Evolutionary conservation across 352 stramenopile genomes (phyloP), one percentile per base, ranked within the genome.

Genomic region (Thraustochytrium striatum): DNA sequence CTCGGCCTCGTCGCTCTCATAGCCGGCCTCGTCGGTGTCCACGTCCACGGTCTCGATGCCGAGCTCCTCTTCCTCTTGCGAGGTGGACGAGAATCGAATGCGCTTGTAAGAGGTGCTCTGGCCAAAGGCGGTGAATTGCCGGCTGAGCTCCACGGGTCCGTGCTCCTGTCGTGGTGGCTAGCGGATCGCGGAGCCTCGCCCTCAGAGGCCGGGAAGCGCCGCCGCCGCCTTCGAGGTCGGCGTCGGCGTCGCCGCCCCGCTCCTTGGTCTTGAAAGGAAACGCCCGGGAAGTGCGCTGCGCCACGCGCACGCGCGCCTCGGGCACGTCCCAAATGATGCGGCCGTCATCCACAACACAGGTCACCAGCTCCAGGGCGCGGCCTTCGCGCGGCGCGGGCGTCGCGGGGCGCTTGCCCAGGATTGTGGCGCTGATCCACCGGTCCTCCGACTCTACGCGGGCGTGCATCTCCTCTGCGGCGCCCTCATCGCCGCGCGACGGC

Each of bases 231-330:
- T n/a, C n/a, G n/a, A n/a, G n/a, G n/a, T n/a, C n/a, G n/a, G n/a
- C n/a, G n/a, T n/a, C n/a, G 25, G 47, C 25, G 47, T 55, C 41
- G 44, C 36, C 44, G 30, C 52, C 30, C 8, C 65, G 65, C 65
- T 75, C 65, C 50, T 75, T 75, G 44, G 30, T 75, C 41, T 75
- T 75, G 65, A 75, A 75, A 7, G 65, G 65, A 9, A 75, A 75
- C 7, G 50, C 65, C n/a, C 65, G 44, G 11, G 65, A 68, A 30
- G 65, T 75, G 9, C 65, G 65, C 36, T 75, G 65, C 50, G 65
- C 65, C 3, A 75, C 3, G 11, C 65, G 65, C 7, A 38, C 47
- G 44, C 65, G 44, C 35, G 44, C 35, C 8, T 75, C 41, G 8
- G 65, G 65, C 19, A 75, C 35, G 32, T 75, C 65, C 65, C 65